Evolutionary conservation across 495 filamentous ascomycete genomes (phyloP).

Genomic region (Cudoniella acicularis): DNA sequence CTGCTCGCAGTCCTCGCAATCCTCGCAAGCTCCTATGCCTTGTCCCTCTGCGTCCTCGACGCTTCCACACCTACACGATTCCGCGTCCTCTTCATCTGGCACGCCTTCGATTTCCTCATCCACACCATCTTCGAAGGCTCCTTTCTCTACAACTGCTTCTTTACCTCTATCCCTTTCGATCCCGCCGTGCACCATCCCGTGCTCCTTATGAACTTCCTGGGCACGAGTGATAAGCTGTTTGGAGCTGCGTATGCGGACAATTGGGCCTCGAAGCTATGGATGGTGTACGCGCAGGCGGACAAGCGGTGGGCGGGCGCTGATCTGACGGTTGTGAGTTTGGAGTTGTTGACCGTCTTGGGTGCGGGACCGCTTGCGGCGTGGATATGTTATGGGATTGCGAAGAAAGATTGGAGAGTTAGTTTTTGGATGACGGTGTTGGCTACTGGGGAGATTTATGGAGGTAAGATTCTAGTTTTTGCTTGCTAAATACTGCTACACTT

Average conservation of each 20-base stretch:
- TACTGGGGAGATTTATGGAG: conserved; percentile 93
- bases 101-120: conserved; percentile 85
- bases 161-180: conserved; percentile 54
- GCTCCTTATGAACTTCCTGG: conserved; percentile 35
- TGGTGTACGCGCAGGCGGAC: conserved; percentile 91
- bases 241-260: conserved; percentile 64
- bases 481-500: background rate
- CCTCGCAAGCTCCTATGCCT: conserved; percentile 39
- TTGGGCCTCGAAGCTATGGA: conserved; percentile 57
- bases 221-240: conserved; percentile 54
- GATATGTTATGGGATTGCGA: conserved; percentile 62
- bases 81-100: conserved; percentile 89
- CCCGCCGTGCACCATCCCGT: conserved; percentile 26
- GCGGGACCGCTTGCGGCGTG: conserved; percentile 64
- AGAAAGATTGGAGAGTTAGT: conserved; percentile 57
- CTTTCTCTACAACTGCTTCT: conserved; percentile 91
- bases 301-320: conserved; percentile 77
- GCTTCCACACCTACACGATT: conserved; percentile 29
- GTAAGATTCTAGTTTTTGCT: conserved; percentile 33
- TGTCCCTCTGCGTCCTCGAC: conserved; percentile 41
- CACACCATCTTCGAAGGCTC: conserved; percentile 86
- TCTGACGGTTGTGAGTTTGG: conserved; percentile 72
- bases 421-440: conserved; percentile 72
- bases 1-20: conserved; percentile 47
- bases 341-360: conserved; percentile 78